Conservation (phyloP, 768 basidiomycete species). For the Boletus fagicola region DNA sequence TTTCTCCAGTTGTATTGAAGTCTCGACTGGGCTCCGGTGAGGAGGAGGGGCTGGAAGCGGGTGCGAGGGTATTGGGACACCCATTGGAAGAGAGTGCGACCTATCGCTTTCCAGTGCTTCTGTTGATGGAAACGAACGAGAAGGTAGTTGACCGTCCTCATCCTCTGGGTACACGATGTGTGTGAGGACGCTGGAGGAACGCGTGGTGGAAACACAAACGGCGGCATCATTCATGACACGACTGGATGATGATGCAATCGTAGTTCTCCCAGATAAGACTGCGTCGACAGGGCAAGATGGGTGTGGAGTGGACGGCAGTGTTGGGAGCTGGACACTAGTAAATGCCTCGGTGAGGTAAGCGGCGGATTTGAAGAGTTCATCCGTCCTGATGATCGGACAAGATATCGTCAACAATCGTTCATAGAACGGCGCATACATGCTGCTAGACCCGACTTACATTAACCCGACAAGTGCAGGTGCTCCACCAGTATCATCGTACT, state of each 20-base stretch:
- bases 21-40: background rate
- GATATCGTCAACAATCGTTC: slow-evolving; percentile 3
- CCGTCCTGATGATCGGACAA: slow-evolving; percentile 45
- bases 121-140: background rate
- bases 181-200: slow-evolving; percentile 26
- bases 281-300: slow-evolving; percentile 12
- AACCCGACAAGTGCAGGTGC: slow-evolving; percentile 69
- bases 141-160: background rate
- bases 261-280: background rate
- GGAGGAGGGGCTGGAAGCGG: background rate
- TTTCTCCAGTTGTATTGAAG: background rate
- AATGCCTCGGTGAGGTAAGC: slow-evolving; percentile 74
- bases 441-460: slow-evolving; percentile 16
- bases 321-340: slow-evolving; percentile 29
- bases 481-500: slow-evolving; percentile 65
- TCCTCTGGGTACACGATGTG: slow-evolving; percentile 18
- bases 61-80: background rate
- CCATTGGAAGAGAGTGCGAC: background rate
- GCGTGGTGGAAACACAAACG: slow-evolving; percentile 5
- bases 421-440: background rate
- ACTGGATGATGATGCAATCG: background rate
- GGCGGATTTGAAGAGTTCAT: too few species aligned
- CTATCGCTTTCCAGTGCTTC: too few species aligned
- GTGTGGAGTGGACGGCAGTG: background rate
- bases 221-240: background rate